Evolutionary conservation across 257 asterid species (phyloP), one percentile per base, ranked within the genome.

Genomic region (Plectranthus barbatus): DNA sequence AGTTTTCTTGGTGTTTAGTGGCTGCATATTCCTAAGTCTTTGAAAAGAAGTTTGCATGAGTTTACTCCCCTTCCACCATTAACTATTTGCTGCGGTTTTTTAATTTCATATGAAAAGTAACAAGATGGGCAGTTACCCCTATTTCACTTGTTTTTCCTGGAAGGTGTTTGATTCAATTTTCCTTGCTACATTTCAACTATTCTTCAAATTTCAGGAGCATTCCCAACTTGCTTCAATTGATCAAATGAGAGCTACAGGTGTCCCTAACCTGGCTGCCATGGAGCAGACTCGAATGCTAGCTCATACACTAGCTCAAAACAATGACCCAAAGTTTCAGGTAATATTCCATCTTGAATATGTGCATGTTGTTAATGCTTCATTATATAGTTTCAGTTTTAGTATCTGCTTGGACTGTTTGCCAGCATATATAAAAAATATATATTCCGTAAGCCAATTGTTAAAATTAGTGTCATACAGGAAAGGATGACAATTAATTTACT

Each of bases 251-350:
- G 85, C 83, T 65, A 77, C 83, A 64, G 80, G 72, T 68, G 48
- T 73, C 37, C 63, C 97, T 45, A 78, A 60, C 72, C 72, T 84
- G 60, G 95, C 94, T 69, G 86, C 95, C 56, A 80, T 86, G 92
- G 95, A 93, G 83, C 96, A 90, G 78, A 75, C 92, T 71, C 96
- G 96, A 51, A 81, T 84, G 90, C 81, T 93, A 52, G 99, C 99
- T 20, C 87, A 90, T 58, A 87, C 99, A 1, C 75, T 90, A 74
- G 96, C 97, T 80, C 97, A 87, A 72, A 90, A 87, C 72, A 83
- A 76, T 53, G 96, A 93, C 66, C 97, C 99, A 45, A 93, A 93
- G 79, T 93, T 93, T 79, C 99, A 93, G 97, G 97, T 93, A 66
- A 54, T 31, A 11, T 29, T 50, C 59, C 29, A 7, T 73, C 54